Conservation (phyloP, 2,329 filamentous ascomycete species). For the Aquanectria penicillioides region DNA sequence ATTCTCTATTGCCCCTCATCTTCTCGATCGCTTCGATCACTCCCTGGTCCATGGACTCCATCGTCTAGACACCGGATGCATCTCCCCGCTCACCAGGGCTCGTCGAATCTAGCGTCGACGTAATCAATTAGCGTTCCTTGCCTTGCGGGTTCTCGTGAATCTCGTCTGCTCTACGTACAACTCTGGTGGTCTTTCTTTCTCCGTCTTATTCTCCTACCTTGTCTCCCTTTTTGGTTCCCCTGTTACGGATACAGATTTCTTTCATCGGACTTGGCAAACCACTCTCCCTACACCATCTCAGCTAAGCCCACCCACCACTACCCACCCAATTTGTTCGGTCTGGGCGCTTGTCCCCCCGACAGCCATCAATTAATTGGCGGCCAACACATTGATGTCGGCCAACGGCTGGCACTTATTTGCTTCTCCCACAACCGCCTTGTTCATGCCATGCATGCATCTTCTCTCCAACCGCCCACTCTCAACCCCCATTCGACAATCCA, state of each 20-base stretch:
- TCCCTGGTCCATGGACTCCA: constrained; percentile 1
- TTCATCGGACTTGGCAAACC: too few relatives aligned
- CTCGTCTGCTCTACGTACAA: neutral
- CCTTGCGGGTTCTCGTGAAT: neutral
- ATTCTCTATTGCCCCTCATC: neutral
- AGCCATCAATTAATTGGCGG: neutral
- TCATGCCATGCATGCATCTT: constrained; percentile 7
- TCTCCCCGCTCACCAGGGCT: constrained; percentile 31
- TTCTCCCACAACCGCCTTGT: constrained; percentile 14
- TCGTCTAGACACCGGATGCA: constrained; percentile 27
- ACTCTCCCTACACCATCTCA: too few relatives aligned
- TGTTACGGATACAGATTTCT: too few relatives aligned
- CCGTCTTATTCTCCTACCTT: neutral
- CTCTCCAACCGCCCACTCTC: constrained; percentile 4
- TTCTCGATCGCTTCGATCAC: constrained; percentile 15
- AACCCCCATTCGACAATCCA: constrained; percentile 13
- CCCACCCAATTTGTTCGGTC: neutral
- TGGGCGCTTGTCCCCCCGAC: neutral
- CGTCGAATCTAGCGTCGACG: constrained; percentile 13
- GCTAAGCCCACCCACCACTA: too few relatives aligned
- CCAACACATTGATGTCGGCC: neutral
- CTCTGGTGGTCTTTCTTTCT: neutral
- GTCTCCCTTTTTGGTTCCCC: too few relatives aligned
- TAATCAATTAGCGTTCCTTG: constrained; percentile 18
- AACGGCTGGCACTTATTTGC: neutral